Evolutionary conservation across 2,329 filamentous ascomycete species (phyloP).

Genomic region (Botrytis fabae): DNA sequence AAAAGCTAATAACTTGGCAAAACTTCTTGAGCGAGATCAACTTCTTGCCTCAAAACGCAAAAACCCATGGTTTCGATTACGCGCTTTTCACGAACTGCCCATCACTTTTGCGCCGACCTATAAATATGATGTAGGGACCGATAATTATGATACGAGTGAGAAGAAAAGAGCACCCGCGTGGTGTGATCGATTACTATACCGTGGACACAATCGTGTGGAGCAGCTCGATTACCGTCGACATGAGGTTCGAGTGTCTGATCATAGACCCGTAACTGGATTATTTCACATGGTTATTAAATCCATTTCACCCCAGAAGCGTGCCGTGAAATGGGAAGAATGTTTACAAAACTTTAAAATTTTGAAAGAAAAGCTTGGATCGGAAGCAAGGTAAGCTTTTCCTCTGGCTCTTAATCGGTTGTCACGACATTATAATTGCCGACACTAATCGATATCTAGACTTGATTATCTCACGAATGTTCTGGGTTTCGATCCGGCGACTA

Average conservation of each 20-base stretch:
- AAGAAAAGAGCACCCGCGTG: conserved; percentile 93
- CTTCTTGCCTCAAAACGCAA: conserved; percentile 84
- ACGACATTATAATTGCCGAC: background rate
- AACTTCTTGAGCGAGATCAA: conserved; percentile 91
- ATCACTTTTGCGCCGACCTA: conserved; percentile 96
- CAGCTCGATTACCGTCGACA: conserved; percentile 87
- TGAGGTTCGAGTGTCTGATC: conserved; percentile 88
- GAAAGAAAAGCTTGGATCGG: conserved; percentile 64
- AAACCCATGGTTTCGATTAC: conserved; percentile 85
- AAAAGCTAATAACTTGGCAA: conserved; percentile 74
- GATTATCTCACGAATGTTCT: conserved; percentile 66
- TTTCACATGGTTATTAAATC: conserved; percentile 86
- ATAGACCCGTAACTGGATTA: conserved; percentile 83
- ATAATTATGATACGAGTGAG: conserved; percentile 90
- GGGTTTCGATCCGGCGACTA: conserved; percentile 43
- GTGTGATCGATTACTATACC: conserved; percentile 92
- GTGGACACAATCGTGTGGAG: conserved; percentile 76
- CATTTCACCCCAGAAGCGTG: conserved; percentile 67
- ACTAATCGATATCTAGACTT: conserved; percentile 47
- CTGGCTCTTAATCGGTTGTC: conserved; percentile 17
- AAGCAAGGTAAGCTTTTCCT: conserved; percentile 69
- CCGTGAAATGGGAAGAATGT: conserved; percentile 68
- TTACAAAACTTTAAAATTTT: conserved; percentile 73
- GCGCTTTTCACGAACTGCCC: conserved; percentile 84
- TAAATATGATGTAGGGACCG: conserved; percentile 96